Evolutionary conservation across 768 basidiomycete genomes (phyloP).

Genomic region (Termitomyces sp.): DNA sequence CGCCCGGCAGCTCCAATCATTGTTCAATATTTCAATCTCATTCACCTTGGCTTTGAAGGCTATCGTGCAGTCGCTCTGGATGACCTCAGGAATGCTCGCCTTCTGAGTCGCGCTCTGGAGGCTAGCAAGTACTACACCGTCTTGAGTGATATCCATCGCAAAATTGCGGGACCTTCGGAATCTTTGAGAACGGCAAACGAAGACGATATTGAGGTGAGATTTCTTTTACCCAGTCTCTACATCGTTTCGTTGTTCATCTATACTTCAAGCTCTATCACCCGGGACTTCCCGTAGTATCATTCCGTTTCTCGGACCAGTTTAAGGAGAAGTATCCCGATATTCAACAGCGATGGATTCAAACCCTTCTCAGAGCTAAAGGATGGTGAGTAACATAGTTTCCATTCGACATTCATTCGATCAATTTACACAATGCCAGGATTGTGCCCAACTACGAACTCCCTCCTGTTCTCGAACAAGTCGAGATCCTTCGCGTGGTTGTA

Average conservation of each 20-base stretch:
- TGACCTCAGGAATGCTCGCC: slow-evolving; percentile 56
- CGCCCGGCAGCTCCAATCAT: slow-evolving; percentile 60
- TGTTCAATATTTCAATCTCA: slow-evolving; percentile 58
- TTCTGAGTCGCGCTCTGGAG: slow-evolving; percentile 59
- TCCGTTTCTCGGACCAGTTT: slow-evolving; percentile 57
- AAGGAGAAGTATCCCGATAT: slow-evolving; percentile 48
- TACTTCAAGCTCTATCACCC: slow-evolving; percentile 39
- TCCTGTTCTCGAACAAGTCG: slow-evolving; percentile 44
- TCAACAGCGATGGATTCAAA: slow-evolving; percentile 57
- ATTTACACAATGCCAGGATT: slow-evolving; percentile 24
- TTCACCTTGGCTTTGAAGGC: slow-evolving; percentile 55
- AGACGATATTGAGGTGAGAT: slow-evolving; percentile 48
- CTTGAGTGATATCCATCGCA: slow-evolving; percentile 49
- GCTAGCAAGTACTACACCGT: slow-evolving; percentile 46
- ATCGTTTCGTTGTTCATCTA: not conserved
- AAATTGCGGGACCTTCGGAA: not conserved
- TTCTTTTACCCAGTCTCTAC: no score
- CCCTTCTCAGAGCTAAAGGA: slow-evolving; percentile 41
- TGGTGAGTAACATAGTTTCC: slow-evolving; percentile 30
- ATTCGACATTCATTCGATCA: no score
- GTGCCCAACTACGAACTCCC: slow-evolving; percentile 49
- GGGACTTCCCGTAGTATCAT: slow-evolving; percentile 62
- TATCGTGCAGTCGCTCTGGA: slow-evolving; percentile 46
- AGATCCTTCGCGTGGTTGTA: slow-evolving; percentile 63
- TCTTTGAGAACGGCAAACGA: slow-evolving; percentile 27